Evolutionary conservation across 345 rosid genomes (phyloP).

Genomic region (Populus euphratica): DNA sequence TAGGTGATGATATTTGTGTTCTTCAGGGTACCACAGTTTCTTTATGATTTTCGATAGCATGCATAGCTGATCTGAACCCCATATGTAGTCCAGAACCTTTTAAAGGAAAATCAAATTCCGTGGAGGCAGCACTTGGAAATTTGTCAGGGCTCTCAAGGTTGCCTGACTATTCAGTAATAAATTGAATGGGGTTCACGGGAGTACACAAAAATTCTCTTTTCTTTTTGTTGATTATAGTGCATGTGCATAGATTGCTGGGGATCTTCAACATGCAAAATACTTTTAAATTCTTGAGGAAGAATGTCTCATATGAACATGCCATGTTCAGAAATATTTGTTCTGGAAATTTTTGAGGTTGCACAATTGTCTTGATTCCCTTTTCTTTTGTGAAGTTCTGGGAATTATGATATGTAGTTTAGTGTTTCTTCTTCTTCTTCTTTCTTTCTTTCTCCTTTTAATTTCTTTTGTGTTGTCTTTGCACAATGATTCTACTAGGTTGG

Average conservation of each 20-base stretch:
- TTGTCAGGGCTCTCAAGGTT: conserved; percentile 28
- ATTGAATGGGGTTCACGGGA: conserved; percentile 27
- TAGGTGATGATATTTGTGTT: conserved; percentile 15
- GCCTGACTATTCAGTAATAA: conserved; percentile 30
- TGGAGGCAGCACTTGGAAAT: conserved; percentile 22
- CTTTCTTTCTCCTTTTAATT: not conserved
- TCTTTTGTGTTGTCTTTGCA: not conserved
- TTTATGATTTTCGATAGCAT: conserved; percentile 18
- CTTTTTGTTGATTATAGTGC: not conserved
- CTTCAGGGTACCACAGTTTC: conserved; percentile 20
- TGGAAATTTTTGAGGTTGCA: not conserved
- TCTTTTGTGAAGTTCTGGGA: not conserved
- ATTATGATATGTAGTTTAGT: not conserved
- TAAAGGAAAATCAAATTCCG: conserved; percentile 25
- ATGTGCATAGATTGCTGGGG: not conserved
- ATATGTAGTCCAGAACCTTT: conserved; percentile 11
- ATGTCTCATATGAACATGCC: not conserved
- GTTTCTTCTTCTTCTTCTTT: no score
- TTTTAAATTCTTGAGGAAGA: not conserved
- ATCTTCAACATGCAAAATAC: not conserved
- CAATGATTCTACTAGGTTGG: not conserved
- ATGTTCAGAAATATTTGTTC: not conserved
- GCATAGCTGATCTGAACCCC: conserved; percentile 9
- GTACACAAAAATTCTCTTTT: conserved; percentile 2
- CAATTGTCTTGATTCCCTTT: not conserved